These are phyloP conservation scores for Lathyrus aphaca DNA, from an alignment of 306 rosid species.

Conservation along the genomic window DNA sequence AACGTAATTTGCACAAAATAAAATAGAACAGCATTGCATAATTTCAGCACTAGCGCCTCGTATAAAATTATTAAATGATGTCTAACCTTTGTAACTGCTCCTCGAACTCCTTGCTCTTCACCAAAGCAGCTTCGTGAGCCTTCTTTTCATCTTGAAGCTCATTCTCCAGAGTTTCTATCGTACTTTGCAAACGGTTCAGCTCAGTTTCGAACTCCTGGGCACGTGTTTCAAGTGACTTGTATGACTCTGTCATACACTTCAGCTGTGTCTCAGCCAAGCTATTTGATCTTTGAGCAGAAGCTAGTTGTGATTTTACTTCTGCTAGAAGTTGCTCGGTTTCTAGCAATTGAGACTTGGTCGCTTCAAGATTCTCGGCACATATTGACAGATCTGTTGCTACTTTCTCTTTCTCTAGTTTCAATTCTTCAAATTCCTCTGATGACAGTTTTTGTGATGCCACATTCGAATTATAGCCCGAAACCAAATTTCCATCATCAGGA, in stretches of 20 bases:
- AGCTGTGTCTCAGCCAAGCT: constrained; percentile 94
- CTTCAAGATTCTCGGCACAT: constrained; percentile 72
- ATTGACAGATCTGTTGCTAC: constrained; percentile 60
- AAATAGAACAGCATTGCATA: constrained; percentile 11
- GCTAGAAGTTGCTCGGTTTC: constrained; percentile 89
- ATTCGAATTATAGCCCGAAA: constrained; percentile 51
- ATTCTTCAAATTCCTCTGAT: constrained; percentile 62
- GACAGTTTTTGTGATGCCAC: constrained; percentile 53
- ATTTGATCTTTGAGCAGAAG: constrained; percentile 78
- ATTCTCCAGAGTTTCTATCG: constrained; percentile 66
- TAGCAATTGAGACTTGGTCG: constrained; percentile 67
- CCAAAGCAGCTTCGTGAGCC: constrained; percentile 69
- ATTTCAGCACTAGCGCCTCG: constrained; percentile 12
- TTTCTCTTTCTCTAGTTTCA: constrained; percentile 76
- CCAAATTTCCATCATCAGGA: constrained; percentile 83
- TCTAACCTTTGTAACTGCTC: constrained; percentile 78
- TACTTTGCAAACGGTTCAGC: constrained; percentile 57
- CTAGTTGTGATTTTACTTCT: constrained; percentile 76
- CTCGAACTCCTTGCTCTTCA: constrained; percentile 73
- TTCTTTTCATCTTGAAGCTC: constrained; percentile 80
- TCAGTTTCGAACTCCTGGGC: constrained; percentile 77
- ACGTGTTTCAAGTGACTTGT: constrained; percentile 84
- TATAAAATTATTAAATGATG: constrained; percentile 7
- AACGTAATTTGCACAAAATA: not conserved
- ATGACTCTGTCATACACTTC: constrained; percentile 97